Percentiles rank a stretch among this genome's conserved stretches.
These are phyloP conservation scores for Saturnispora zaruensis DNA, from an alignment of 805 yeast species.

Conservation along the genomic window DNA sequence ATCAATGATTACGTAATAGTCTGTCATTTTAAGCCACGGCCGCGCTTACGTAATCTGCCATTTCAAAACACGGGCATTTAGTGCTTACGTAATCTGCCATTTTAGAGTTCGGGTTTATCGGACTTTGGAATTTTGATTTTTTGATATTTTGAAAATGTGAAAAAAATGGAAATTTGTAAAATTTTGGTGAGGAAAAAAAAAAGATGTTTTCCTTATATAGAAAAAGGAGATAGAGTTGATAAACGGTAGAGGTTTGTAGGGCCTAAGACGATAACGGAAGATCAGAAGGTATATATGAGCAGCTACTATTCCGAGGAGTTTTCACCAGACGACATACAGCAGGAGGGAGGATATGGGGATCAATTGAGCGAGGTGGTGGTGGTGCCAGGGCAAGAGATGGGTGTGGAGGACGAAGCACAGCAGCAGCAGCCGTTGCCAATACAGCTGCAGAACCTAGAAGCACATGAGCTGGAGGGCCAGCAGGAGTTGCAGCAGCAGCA, in stretches of 20 bases:
- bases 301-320: slow-evolving; percentile 2
- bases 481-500: slow-evolving; percentile 6
- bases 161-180: not conserved
- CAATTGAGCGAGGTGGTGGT: not conserved
- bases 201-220: not conserved
- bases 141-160: too few species aligned
- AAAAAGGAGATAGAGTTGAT: not conserved
- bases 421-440: not conserved
- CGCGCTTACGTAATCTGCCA: not conserved
- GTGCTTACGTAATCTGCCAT: not conserved
- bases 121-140: not conserved
- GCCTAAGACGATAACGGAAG: not conserved
- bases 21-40: not conserved
- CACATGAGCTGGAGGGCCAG: not conserved
- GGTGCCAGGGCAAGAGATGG: not conserved
- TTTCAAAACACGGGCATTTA: not conserved
- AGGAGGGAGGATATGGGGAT: not conserved
- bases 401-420: not conserved
- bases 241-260: too few species aligned
- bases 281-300: not conserved
- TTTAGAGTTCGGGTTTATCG: not conserved
- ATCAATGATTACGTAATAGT: not conserved
- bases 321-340: slow-evolving; percentile 3
- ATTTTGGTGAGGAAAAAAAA: not conserved
- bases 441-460: not conserved